phyloP scores from a whole-genome alignment of 2,329 filamentous ascomycete genomes.

The Pezicula neosporulosa region DNA sequence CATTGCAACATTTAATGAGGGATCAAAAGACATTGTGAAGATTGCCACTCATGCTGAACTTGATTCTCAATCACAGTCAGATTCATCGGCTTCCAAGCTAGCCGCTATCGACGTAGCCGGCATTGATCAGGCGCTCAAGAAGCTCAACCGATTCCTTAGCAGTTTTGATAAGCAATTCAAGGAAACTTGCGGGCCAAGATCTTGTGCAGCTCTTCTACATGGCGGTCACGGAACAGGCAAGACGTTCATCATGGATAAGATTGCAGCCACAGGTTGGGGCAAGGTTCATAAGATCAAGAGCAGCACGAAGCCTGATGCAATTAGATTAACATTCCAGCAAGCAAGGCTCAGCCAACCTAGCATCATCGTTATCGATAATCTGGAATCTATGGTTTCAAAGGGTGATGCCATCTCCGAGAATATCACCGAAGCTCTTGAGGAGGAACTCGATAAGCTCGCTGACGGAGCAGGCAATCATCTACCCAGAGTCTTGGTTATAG shows the following conservation, averaged over 20 bases:
- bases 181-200: conserved; percentile 20
- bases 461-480: conserved; percentile 16
- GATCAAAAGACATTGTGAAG: conserved; percentile 14
- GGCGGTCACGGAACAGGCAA: conserved; percentile 86
- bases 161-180: conserved; percentile 44
- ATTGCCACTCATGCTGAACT: conserved; percentile 15
- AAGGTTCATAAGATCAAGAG: conserved; percentile 60
- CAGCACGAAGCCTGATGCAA: conserved; percentile 51
- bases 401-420: conserved; percentile 47
- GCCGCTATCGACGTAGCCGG: conserved; percentile 61
- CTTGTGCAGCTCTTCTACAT: conserved; percentile 52
- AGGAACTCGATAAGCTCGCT: conserved; percentile 53
- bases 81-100: conserved; percentile 24
- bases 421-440: conserved; percentile 47
- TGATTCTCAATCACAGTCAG: conserved; percentile 12
- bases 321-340: conserved; percentile 67
- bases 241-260: conserved; percentile 64
- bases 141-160: conserved; percentile 64
- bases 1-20: conserved; percentile 23
- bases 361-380: conserved; percentile 74
- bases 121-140: conserved; percentile 57
- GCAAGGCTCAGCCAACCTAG: conserved; percentile 69
- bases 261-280: conserved; percentile 68
- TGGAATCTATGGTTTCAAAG: conserved; percentile 67
- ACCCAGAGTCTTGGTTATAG: conserved; percentile 68